These are phyloP conservation scores for Candida sanyaensis DNA, from an alignment of 1,139 yeast species.

Conservation along the genomic window DNA sequence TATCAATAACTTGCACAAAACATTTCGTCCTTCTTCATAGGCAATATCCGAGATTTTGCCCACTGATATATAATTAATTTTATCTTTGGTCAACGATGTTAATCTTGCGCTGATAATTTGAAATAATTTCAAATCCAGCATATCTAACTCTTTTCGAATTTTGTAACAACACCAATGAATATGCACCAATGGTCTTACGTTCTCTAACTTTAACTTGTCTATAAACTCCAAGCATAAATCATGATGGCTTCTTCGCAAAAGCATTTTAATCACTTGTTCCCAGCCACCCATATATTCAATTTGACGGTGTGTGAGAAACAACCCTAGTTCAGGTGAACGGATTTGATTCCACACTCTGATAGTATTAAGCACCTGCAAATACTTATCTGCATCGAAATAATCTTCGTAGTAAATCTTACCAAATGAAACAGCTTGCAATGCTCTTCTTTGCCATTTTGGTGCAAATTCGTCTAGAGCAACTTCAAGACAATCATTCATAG, in stretches of 20 bases:
- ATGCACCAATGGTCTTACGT: constrained; percentile 58
- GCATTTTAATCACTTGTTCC: constrained; percentile 55
- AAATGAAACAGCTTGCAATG: constrained; percentile 80
- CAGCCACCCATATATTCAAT: constrained; percentile 53
- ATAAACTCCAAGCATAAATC: constrained; percentile 65
- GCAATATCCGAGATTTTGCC: constrained; percentile 70
- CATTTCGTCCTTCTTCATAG: constrained; percentile 77
- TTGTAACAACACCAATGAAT: constrained; percentile 83
- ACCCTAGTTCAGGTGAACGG: constrained; percentile 62
- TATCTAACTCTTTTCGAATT: constrained; percentile 53
- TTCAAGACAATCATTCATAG: constrained; percentile 69
- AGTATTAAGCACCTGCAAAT: constrained; percentile 58
- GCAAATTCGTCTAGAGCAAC: constrained; percentile 82
- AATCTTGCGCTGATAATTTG: constrained; percentile 51
- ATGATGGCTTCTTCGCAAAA: constrained; percentile 64
- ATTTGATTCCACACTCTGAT: constrained; percentile 72
- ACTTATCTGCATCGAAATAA: constrained; percentile 56
- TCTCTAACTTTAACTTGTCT: constrained; percentile 44
- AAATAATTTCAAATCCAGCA: constrained; percentile 62
- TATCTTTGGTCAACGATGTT: constrained; percentile 17
- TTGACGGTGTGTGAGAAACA: constrained; percentile 65
- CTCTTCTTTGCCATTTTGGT: constrained; percentile 74
- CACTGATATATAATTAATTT: constrained; percentile 49
- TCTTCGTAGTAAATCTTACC: constrained; percentile 68
- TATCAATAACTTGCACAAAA: constrained; percentile 64